Percentiles rank a stretch among this genome's conserved stretches.
Conservation (phyloP, 768 basidiomycete species). For the Boletus fagicola region DNA sequence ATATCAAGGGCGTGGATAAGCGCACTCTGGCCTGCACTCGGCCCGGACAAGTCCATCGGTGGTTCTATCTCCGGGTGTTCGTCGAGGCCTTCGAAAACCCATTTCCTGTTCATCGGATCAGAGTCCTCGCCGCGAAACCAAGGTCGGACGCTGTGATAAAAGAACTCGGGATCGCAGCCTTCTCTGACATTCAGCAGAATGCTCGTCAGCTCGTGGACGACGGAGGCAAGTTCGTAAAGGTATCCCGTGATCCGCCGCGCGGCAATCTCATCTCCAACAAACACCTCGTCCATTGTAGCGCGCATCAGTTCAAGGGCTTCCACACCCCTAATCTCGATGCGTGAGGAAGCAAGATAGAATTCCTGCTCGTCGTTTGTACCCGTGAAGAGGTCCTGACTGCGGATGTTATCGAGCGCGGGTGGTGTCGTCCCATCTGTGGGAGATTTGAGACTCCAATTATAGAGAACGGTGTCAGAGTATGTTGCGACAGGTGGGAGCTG, state of each 20-base stretch:
- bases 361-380: conserved; percentile 76
- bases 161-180: conserved; percentile 69
- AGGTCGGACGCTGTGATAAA: conserved; percentile 71
- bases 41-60: conserved; percentile 65
- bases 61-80: conserved; percentile 41
- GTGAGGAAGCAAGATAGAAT: conserved; percentile 83
- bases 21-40: conserved; percentile 81
- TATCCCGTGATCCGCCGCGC: conserved; percentile 62
- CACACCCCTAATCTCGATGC: conserved; percentile 84
- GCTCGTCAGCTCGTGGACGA: conserved; percentile 61
- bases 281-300: conserved; percentile 81
- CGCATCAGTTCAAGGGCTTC: conserved; percentile 86
- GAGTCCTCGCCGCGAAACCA: conserved; percentile 79
- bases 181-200: conserved; percentile 65
- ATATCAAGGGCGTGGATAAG: conserved; percentile 72
- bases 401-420: conserved; percentile 56
- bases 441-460: conserved; percentile 62
- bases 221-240: conserved; percentile 56
- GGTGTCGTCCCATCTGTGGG: conserved; percentile 29
- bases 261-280: conserved; percentile 69
- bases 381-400: conserved; percentile 70
- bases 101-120: conserved; percentile 40
- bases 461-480: conserved; percentile 89
- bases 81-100: conserved; percentile 63
- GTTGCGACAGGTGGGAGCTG: conserved; percentile 86